phyloP scores from a whole-genome alignment of 352 stramenopile genomes.

The Elongisporangium anandrum region DNA sequence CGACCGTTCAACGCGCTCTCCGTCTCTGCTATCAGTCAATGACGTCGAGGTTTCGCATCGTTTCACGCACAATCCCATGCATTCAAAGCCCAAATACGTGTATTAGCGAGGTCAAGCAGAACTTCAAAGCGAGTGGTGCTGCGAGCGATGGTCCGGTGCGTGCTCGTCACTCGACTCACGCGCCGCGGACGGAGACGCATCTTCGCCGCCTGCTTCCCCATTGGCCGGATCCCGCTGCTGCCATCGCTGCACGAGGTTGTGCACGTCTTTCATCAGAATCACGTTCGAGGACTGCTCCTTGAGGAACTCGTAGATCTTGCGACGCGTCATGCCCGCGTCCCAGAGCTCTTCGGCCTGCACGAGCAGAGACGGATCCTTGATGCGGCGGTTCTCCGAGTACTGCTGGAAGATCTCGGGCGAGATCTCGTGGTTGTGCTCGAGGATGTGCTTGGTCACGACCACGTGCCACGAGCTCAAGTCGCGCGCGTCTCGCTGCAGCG shows the following conservation, averaged over 20 bases:
- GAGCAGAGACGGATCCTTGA: constrained; percentile 59
- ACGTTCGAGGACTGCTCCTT: constrained; percentile 49
- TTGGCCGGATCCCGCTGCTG: constrained; percentile 27
- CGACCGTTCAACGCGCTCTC: neutral
- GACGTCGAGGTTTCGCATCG: neutral
- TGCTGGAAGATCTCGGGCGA: constrained; percentile 50
- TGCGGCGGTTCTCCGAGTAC: constrained; percentile 64
- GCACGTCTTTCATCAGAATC: constrained; percentile 78
- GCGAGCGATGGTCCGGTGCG: neutral
- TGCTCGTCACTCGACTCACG: neutral
- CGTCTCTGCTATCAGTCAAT: neutral
- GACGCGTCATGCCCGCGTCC: constrained; percentile 43
- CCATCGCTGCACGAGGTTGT: constrained; percentile 76
- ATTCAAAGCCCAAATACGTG: constrained; percentile 7
- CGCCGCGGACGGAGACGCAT: neutral
- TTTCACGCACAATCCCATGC: neutral
- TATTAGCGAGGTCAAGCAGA: constrained; percentile 5
- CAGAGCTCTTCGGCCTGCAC: constrained; percentile 55
- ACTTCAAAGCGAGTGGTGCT: constrained; percentile 9
- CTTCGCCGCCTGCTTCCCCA: neutral
- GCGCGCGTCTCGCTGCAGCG: constrained; percentile 42
- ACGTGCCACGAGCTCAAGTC: constrained; percentile 42
- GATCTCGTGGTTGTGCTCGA: constrained; percentile 74
- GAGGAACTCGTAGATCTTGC: constrained; percentile 69
- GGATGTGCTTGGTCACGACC: constrained; percentile 64